Percentiles rank a stretch among this genome's conserved stretches.
Evolutionary conservation across 257 asterid species (phyloP).

Genomic region (Vinca minor): DNA sequence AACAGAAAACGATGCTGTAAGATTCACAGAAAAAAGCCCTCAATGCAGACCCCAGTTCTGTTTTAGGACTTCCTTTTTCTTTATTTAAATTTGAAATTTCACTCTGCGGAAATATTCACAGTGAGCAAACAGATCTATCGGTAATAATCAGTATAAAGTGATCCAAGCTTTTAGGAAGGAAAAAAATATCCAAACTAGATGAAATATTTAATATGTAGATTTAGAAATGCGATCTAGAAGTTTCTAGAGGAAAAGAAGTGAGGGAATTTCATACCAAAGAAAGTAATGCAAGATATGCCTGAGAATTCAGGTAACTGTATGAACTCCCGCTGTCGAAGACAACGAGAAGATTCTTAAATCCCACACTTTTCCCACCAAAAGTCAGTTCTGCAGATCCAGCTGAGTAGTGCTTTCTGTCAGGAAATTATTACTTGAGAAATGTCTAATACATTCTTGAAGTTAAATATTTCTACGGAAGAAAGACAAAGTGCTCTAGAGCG

Average conservation of each 20-base stretch:
- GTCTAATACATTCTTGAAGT: neutral
- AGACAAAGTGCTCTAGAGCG: neutral
- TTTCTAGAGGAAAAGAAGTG: neutral
- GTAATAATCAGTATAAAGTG: neutral
- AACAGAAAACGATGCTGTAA: neutral
- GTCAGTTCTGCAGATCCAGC: constrained; percentile 72
- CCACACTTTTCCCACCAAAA: constrained; percentile 66
- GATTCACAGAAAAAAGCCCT: neutral
- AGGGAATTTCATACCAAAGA: constrained; percentile 37
- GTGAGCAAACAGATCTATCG: neutral
- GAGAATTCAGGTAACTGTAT: constrained; percentile 67
- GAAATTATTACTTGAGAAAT: constrained; percentile 14
- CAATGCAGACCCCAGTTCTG: neutral
- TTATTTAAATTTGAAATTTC: neutral
- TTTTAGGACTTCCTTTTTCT: neutral
- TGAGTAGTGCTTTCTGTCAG: constrained; percentile 68
- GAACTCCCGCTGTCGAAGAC: constrained; percentile 99
- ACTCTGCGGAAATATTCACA: neutral
- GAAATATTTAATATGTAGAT: neutral
- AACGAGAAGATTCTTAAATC: constrained; percentile 57
- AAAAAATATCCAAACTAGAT: neutral
- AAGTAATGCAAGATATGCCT: constrained; percentile 52
- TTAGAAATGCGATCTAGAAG: neutral
- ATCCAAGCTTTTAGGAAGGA: neutral
- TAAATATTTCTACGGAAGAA: neutral